Percentiles rank a stretch among this genome's conserved stretches.
These are phyloP conservation scores for Tetrapisispora iriomotensis DNA, from an alignment of 805 yeast species.

Conservation along the genomic window DNA sequence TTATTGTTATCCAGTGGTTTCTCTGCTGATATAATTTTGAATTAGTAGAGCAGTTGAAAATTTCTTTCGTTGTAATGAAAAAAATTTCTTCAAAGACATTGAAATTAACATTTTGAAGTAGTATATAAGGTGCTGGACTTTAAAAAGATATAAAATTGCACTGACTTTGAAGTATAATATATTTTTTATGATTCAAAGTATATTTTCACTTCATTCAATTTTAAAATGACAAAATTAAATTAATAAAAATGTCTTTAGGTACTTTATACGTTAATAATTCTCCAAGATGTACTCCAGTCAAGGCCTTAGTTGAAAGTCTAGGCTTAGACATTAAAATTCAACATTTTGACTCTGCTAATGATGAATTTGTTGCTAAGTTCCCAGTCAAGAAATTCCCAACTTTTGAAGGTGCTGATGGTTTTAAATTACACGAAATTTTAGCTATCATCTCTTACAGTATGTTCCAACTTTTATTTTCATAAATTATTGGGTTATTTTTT, in stretches of 20 bases:
- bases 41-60: too few species aligned
- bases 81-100: too few species aligned
- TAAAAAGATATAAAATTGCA: too few species aligned
- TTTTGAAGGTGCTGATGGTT: constrained; percentile 64
- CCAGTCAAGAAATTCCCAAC: constrained; percentile 62
- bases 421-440: constrained; percentile 57
- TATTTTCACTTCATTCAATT: too few species aligned
- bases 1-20: too few species aligned
- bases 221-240: not conserved
- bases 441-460: constrained; percentile 48
- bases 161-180: not conserved
- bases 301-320: constrained; percentile 47
- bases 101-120: too few species aligned
- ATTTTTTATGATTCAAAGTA: too few species aligned
- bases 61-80: too few species aligned
- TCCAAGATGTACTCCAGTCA: constrained; percentile 25
- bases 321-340: constrained; percentile 48
- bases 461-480: constrained; percentile 6
- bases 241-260: constrained; percentile 48
- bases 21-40: too few species aligned
- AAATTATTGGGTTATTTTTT: not conserved
- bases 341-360: constrained; percentile 21
- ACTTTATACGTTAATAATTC: constrained; percentile 40
- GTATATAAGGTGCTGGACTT: too few species aligned
- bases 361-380: constrained; percentile 38